Evolutionary conservation across 495 filamentous ascomycete species (phyloP).

Genomic region (Aspergillus incahuasiensis): DNA sequence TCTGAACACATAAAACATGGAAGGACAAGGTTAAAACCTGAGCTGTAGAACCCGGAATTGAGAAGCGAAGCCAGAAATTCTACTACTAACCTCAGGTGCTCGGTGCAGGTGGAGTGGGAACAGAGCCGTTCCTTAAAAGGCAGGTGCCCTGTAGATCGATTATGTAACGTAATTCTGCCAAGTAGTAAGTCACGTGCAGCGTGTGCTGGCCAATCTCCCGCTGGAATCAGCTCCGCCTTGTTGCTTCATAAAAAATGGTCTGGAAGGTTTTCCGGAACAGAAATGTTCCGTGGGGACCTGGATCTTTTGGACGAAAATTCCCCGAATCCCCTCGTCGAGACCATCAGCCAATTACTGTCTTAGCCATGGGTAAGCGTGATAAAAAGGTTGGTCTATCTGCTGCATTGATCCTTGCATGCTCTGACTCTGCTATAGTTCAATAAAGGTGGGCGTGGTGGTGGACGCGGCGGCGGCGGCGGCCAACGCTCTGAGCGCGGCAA

Average conservation of each 20-base stretch:
- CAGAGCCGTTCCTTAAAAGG: too few relatives aligned
- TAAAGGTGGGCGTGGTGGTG: conserved; percentile 21
- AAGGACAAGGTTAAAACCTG: too few relatives aligned
- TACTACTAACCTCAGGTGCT: too few relatives aligned
- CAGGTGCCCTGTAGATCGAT: not conserved
- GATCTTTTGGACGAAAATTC: conserved; percentile 14
- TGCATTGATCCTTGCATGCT: not conserved
- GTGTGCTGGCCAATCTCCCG: too few relatives aligned
- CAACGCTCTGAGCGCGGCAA: conserved; percentile 25
- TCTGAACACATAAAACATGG: too few relatives aligned
- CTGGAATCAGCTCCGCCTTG: too few relatives aligned
- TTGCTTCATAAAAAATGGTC: too few relatives aligned
- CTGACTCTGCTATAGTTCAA: conserved; percentile 27
- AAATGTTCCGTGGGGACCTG: conserved; percentile 7
- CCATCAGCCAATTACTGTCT: not conserved
- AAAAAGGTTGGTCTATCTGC: conserved; percentile 10
- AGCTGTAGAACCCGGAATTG: too few relatives aligned
- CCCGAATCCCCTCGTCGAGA: not conserved
- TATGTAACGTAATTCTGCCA: not conserved
- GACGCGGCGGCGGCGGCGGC: conserved; percentile 21
- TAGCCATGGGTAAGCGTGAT: conserved; percentile 16
- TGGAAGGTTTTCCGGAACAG: not conserved
- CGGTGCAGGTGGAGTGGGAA: too few relatives aligned
- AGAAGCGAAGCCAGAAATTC: too few relatives aligned
- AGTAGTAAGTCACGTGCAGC: too few relatives aligned